These are phyloP conservation scores for Wickerhamiella musiphila DNA, from an alignment of 805 yeast species.

Conservation along the genomic window DNA sequence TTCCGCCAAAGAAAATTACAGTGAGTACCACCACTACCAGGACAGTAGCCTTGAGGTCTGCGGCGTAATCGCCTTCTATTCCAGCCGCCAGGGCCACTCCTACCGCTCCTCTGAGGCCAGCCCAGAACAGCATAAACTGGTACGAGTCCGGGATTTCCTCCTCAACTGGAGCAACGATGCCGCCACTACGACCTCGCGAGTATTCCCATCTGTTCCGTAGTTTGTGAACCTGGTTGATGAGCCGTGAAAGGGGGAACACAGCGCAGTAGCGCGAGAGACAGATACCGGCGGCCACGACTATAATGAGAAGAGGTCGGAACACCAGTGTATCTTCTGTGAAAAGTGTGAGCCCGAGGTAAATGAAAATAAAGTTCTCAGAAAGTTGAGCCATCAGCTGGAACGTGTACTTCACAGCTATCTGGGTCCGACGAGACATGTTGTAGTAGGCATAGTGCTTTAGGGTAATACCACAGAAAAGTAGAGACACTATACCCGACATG, in stretches of 20 bases:
- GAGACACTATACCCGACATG: constrained; percentile 95
- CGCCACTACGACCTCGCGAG: constrained; percentile 4
- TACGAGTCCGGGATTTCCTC: constrained; percentile 91
- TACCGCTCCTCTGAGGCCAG: constrained; percentile 96
- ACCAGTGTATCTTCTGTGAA: constrained; percentile 94
- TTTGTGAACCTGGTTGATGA: constrained; percentile 64
- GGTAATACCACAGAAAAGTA: constrained; percentile 91
- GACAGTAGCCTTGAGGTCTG: constrained; percentile 81
- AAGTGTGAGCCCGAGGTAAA: constrained; percentile 80
- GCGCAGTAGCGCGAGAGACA: constrained; percentile 96
- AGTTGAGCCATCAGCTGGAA: constrained; percentile 89
- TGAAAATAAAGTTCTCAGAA: constrained; percentile 91
- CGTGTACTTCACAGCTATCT: constrained; percentile 86
- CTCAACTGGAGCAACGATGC: constrained; percentile 26
- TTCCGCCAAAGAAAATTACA: constrained; percentile 92
- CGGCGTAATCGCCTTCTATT: constrained; percentile 81
- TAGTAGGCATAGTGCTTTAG: constrained; percentile 92
- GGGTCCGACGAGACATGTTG: constrained; percentile 95
- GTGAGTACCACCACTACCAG: constrained; percentile 92
- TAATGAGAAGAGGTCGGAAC: constrained; percentile 82
- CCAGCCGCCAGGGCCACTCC: constrained; percentile 99
- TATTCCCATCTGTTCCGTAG: constrained; percentile 31
- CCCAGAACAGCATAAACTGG: constrained; percentile 99
- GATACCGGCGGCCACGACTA: constrained; percentile 74
- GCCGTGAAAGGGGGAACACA: constrained; percentile 78